These are phyloP conservation scores for Chenopodium album DNA, from an alignment of 148 eudicot genomes.

Conservation along the genomic window DNA sequence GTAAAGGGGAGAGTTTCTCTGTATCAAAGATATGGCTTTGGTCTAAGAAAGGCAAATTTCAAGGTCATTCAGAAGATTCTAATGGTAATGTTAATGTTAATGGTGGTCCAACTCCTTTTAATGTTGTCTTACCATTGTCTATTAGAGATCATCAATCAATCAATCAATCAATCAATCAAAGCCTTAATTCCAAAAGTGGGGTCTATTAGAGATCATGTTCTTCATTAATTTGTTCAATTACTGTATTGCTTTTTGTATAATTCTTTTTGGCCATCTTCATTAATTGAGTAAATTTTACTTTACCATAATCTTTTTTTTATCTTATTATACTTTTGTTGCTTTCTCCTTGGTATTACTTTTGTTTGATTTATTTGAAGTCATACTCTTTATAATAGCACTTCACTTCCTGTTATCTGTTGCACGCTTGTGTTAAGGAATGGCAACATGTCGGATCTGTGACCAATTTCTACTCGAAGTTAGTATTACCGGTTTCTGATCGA, in stretches of 20 bases:
- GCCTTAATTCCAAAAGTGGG: too few relatives aligned
- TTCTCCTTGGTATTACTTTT: neutral
- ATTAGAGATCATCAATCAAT: conserved; percentile 34
- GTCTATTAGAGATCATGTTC: conserved; percentile 32
- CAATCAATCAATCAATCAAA: too few relatives aligned
- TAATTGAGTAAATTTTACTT: conserved; percentile 13
- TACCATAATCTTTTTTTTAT: neutral
- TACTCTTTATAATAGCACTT: neutral
- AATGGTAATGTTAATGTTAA: conserved; percentile 13
- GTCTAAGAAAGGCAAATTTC: conserved; percentile 49
- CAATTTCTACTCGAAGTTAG: neutral
- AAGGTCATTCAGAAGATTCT: conserved; percentile 27
- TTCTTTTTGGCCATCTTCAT: conserved; percentile 26
- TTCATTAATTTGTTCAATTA: neutral
- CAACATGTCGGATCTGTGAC: neutral
- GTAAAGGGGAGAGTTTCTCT: conserved; percentile 57
- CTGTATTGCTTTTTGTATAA: conserved; percentile 23
- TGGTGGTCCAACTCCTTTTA: conserved; percentile 28
- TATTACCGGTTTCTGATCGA: too few relatives aligned
- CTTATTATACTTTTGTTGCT: conserved; percentile 4
- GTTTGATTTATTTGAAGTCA: neutral
- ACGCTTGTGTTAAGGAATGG: neutral
- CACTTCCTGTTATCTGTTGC: neutral
- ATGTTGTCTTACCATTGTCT: conserved; percentile 38
- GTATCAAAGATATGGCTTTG: conserved; percentile 72